Conservation (phyloP, 352 stramenopile genomes). For the Pythium vanterpoolii region DNA sequence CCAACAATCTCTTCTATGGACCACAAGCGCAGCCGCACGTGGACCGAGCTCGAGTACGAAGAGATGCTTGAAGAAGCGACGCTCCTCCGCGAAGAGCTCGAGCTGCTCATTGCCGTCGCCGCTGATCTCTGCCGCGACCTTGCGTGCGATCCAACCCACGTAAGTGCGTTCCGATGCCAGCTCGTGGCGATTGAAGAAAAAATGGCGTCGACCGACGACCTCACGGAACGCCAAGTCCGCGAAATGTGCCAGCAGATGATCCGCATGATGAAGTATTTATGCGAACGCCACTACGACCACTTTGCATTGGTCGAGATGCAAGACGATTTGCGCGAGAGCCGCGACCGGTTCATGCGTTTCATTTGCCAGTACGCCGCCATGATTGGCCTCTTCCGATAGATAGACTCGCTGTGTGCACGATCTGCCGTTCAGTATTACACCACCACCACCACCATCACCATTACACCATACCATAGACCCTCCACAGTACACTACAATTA, state of each 20-base stretch:
- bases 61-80: conserved; percentile 68
- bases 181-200: conserved; percentile 46
- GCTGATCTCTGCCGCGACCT: conserved; percentile 57
- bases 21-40: conserved; percentile 54
- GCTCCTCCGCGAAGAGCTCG: conserved; percentile 63
- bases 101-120: conserved; percentile 59
- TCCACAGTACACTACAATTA: conserved; percentile 13
- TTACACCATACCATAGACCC: conserved; percentile 7
- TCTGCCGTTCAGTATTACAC: neutral
- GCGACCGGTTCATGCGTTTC: conserved; percentile 75
- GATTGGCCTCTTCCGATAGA: conserved; percentile 43
- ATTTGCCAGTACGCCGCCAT: conserved; percentile 69
- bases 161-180: conserved; percentile 28
- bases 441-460: neutral
- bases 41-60: conserved; percentile 72
- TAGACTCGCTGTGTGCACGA: neutral
- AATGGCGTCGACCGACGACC: conserved; percentile 40
- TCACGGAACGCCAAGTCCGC: conserved; percentile 55
- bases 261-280: conserved; percentile 72
- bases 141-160: conserved; percentile 28
- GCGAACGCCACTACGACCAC: conserved; percentile 56
- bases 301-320: conserved; percentile 77
- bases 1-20: conserved; percentile 7
- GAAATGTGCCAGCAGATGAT: conserved; percentile 70
- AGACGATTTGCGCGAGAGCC: conserved; percentile 55